Evolutionary conservation across 768 basidiomycete genomes (phyloP).

Genomic region (Daedaleopsis sinensis): DNA sequence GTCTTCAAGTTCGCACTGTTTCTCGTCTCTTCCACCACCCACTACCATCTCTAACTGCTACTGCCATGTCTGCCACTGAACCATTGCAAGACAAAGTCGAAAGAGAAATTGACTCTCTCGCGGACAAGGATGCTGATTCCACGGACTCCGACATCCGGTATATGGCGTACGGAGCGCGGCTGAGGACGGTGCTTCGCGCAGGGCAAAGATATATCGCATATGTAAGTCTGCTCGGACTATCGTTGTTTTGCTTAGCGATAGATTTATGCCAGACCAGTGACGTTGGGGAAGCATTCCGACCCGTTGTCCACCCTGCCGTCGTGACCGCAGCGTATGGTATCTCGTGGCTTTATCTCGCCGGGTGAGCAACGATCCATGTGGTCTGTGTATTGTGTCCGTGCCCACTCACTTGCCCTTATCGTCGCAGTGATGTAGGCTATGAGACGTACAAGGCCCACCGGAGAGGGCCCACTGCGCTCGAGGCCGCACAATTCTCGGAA

Average conservation of each 20-base stretch:
- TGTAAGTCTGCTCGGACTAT: conserved; percentile 42
- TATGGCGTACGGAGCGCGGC: conserved; percentile 76
- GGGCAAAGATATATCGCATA: conserved; percentile 76
- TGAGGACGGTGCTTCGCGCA: conserved; percentile 76
- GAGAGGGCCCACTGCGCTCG: conserved; percentile 64
- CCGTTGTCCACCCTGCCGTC: conserved; percentile 70
- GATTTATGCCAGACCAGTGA: conserved; percentile 64
- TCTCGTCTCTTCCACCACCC: neutral
- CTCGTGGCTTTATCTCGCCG: conserved; percentile 79
- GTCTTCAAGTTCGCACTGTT: neutral
- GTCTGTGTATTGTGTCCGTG: neutral
- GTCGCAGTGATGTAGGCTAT: conserved; percentile 66
- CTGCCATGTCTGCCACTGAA: conserved; percentile 19
- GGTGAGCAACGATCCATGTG: conserved; percentile 40
- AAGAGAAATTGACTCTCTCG: conserved; percentile 56
- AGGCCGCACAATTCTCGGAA: conserved; percentile 73
- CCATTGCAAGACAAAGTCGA: conserved; percentile 38
- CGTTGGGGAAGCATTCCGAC: conserved; percentile 82
- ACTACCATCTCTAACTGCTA: conserved; percentile 3
- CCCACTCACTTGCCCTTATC: neutral
- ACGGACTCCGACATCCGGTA: conserved; percentile 72
- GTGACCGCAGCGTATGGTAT: conserved; percentile 81
- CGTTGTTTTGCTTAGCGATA: conserved; percentile 21
- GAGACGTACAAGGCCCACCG: conserved; percentile 80
- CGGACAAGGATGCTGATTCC: conserved; percentile 64